Evolutionary conservation across 2,329 filamentous ascomycete species (phyloP), one percentile per base, ranked within the genome.

Genomic region (Neopestalotiopsis sp.): DNA sequence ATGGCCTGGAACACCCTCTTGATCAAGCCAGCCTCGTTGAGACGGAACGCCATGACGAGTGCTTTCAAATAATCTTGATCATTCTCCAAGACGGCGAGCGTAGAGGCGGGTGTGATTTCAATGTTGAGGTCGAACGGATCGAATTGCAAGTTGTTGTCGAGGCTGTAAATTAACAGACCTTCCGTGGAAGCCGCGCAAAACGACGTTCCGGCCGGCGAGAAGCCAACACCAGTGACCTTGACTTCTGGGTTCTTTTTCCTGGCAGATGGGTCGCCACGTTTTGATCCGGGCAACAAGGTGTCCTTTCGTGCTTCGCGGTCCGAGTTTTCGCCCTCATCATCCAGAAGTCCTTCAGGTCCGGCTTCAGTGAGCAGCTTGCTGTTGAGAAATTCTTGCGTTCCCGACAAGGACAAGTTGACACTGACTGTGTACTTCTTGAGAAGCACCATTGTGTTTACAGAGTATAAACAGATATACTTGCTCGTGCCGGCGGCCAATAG

Each of bases 381-480:
- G 86, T 97, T 98, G 73, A 99, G 87, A 80, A 97, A 97, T 79
- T 99, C 96, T 77, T 98, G 95, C 0, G 96, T 99, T 61, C 96
- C 96, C 24, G 97, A 95, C 2, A 99, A 85, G 1, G 95, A 97
- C n/a, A 98, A 85, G 80, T 99, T 99, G 76, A 97, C 89, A 74
- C 94, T 97, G 76, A 98, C 95, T 1, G 95, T 98, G 78, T 92
- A 99, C 78, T 98, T 98, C 80, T 97, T 97, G 68, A 98, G 85
- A 12, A 99, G 84, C 0, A 96, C 94, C 79, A 96, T 94, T 0
- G 95, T 97, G 69, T 91, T 90, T 40, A 97, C 94, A n/a, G 97
- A 95, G 82, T 99, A 99, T 69, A 99, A 81, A 78, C 96, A 98
- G 66, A 99, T 98, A 80, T 97, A 98, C 83, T 99, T 99, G 90